Evolutionary conservation across 169 alveolate genomes (phyloP), one percentile per base, ranked within the genome.

Genomic region (Babesia caballi): DNA sequence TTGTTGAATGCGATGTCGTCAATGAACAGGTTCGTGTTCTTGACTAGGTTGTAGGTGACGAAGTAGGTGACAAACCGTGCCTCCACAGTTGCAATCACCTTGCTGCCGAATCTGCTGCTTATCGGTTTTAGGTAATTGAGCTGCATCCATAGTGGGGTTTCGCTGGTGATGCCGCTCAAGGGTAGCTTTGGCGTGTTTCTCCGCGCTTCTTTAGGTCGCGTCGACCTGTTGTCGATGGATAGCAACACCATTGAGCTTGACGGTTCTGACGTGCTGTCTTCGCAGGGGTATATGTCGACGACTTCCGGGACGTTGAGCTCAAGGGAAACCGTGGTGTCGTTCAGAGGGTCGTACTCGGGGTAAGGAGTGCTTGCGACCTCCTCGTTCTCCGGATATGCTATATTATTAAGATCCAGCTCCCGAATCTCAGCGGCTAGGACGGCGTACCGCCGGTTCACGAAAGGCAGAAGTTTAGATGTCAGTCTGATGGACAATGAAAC

Each of bases 381-480:
- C 0, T 3, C 47, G 19, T 49, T 46, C 36, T 28, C 25, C n/a
- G 73, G 36, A 14, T 30, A 7, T 3, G 25, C 32, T 2, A 25
- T 28, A 19, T 63, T 36, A 19, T 21, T 4, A 1, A 60, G 63
- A 32, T 58, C 63, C 0, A 58, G 69, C 35, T 58, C 74, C 35
- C n/a, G 7, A 1, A 60, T 58, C 23, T 59, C 47, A 6, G 82
- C 72, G 11, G 73, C 54, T 14, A 71, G n/a, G 19, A 58, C 49
- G 36, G 61, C 52, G 27, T 36, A 59, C 63, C 33, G 25, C 6
- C 72, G 25, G 21, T 49, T 71, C 15, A 56, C 1, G 12, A 58
- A 5, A 4, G 60, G 50, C 8, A 67, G 19, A 14, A 12, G 8
- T 5, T 38, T 0, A 15, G 78, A 14, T 1, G 58, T 36, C 11